A percentile compares a stretch with the other conserved stretches of the same genome.
These are phyloP conservation scores for Ophiostoma novo-ulmi DNA, from an alignment of 2,329 filamentous ascomycete genomes.

Conservation along the genomic window DNA sequence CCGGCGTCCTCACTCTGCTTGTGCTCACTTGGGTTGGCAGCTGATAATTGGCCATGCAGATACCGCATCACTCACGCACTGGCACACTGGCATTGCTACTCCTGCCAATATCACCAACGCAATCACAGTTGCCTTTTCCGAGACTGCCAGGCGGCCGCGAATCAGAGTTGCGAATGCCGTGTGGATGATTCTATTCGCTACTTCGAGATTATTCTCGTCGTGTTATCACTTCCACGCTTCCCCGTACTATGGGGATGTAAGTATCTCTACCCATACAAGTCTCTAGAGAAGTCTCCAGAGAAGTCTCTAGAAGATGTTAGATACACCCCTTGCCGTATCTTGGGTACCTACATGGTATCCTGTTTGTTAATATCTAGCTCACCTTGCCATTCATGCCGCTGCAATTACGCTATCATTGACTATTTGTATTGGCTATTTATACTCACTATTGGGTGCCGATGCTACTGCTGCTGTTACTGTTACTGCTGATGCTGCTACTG, in stretches of 20 bases:
- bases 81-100: too few relatives aligned
- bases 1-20: too few relatives aligned
- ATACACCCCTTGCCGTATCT: not conserved
- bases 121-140: not conserved
- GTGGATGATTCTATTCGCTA: not conserved
- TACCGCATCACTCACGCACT: too few relatives aligned
- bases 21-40: too few relatives aligned
- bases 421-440: not conserved
- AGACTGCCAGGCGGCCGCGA: not conserved
- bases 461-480: not conserved
- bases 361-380: not conserved
- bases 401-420: not conserved
- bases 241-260: not conserved
- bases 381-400: not conserved
- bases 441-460: not conserved
- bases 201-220: not conserved
- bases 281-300: not conserved
- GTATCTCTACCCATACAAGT: too few relatives aligned
- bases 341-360: not conserved
- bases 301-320: not conserved
- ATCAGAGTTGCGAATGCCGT: not conserved
- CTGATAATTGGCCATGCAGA: too few relatives aligned
- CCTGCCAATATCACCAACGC: not conserved
- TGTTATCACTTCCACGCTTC: not conserved
- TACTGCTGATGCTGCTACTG: too few relatives aligned